Conservation (phyloP, 116 monocot species). For the Zostera marina region DNA sequence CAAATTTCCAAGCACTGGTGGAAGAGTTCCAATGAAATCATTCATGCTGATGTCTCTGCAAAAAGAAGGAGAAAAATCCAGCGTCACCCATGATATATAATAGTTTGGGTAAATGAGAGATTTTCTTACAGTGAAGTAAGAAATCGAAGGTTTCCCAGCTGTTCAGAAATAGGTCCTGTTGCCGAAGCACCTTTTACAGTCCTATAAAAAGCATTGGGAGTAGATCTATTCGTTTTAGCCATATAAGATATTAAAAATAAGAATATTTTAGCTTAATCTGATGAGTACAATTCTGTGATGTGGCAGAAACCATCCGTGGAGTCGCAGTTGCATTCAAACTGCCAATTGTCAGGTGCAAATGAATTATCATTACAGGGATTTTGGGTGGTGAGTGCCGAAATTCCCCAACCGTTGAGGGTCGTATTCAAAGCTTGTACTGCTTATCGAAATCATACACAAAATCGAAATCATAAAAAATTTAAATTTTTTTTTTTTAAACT, state of each 20-base stretch:
- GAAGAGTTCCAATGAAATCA: background rate
- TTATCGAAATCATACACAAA: background rate
- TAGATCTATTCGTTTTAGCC: background rate
- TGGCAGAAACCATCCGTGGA: too few species aligned
- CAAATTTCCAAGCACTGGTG: background rate
- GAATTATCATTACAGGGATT: background rate
- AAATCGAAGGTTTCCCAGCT: background rate
- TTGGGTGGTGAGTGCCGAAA: background rate
- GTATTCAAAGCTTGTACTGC: background rate
- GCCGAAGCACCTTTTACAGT: background rate
- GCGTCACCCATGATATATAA: background rate
- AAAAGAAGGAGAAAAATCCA: background rate
- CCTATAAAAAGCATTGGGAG: background rate
- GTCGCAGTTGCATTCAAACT: background rate
- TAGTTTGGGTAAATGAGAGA: background rate
- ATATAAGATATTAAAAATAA: background rate
- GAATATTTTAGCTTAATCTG: background rate
- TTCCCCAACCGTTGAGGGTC: background rate
- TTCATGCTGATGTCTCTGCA: constrained; percentile 1
- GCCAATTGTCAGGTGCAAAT: background rate
- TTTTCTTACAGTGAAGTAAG: background rate
- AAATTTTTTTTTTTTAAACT: too few species aligned
- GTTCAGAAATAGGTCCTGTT: background rate
- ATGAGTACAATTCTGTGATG: background rate
- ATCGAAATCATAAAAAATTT: too few species aligned